phyloP scores from a whole-genome alignment of 2,329 filamentous ascomycete genomes.

The Epichloe sp. region DNA sequence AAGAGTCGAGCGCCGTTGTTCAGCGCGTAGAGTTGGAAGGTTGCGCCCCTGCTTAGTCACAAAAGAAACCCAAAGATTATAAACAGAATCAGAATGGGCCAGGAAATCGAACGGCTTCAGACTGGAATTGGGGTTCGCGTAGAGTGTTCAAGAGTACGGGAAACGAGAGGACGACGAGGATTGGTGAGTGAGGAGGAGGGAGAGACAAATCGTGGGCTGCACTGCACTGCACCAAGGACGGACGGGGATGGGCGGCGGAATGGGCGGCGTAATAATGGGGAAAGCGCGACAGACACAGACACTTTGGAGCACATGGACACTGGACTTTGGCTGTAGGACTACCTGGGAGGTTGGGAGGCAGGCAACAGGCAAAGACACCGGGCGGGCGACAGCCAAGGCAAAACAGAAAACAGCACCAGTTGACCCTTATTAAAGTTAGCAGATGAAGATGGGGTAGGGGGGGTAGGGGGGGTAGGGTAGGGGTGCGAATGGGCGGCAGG shows the following conservation, averaged over 20 bases:
- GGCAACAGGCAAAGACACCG: not conserved
- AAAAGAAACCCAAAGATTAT: conserved; percentile 10
- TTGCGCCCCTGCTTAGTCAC: conserved; percentile 4
- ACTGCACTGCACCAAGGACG: conserved; percentile 3
- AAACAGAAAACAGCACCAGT: too few species aligned
- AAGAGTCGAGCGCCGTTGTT: conserved; percentile 12
- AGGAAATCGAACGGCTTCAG: not conserved
- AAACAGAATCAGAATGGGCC: not conserved
- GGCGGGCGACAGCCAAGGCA: not conserved
- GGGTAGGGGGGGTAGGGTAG: not conserved
- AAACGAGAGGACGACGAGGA: conserved; percentile 3
- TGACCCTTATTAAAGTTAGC: too few species aligned
- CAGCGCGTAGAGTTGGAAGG: conserved; percentile 12
- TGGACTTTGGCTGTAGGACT: not conserved
- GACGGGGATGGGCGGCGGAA: conserved; percentile 18
- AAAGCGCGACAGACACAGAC: conserved; percentile 21
- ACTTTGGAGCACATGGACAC: conserved; percentile 1
- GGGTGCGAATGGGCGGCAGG: not conserved
- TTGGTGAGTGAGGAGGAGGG: conserved; percentile 9
- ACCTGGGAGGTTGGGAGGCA: not conserved
- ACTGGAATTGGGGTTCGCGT: conserved; percentile 6
- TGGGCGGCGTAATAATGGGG: conserved; percentile 14
- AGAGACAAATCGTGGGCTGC: conserved; percentile 18
- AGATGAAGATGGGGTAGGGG: not conserved
- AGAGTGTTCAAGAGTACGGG: conserved; percentile 4